These are phyloP conservation scores for Elsinoe fawcettii DNA, from an alignment of 2,329 filamentous ascomycete species.

Conservation along the genomic window DNA sequence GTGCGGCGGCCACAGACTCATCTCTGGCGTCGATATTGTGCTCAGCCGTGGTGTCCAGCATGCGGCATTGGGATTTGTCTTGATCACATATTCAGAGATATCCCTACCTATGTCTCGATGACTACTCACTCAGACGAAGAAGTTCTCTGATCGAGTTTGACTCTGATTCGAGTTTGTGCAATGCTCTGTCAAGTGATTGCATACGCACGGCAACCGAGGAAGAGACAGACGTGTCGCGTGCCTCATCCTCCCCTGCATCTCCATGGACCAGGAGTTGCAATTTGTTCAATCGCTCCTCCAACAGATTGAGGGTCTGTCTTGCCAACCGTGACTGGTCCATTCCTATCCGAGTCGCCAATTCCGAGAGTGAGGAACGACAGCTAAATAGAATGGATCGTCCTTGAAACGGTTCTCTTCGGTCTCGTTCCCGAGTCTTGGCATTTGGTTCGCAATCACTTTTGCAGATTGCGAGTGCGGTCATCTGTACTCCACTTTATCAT, in stretches of 20 bases:
- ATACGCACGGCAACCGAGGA: conserved; percentile 23
- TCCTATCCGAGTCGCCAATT: neutral
- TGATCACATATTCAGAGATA: neutral
- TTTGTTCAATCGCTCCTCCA: conserved; percentile 39
- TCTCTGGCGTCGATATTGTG: neutral
- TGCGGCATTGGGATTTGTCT: neutral
- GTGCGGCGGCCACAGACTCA: conserved; percentile 20
- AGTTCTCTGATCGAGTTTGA: conserved; percentile 35
- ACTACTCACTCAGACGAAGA: conserved; percentile 33
- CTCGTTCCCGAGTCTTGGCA: neutral
- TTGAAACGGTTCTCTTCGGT: neutral
- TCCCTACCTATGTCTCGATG: conserved; percentile 24
- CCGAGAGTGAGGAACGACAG: neutral
- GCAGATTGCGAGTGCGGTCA: conserved; percentile 7
- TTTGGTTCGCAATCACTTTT: conserved; percentile 8
- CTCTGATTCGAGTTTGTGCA: conserved; percentile 33
- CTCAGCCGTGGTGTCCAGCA: conserved; percentile 20
- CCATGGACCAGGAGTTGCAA: conserved; percentile 38
- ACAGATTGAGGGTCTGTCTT: conserved; percentile 34
- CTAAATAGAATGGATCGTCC: neutral
- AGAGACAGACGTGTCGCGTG: conserved; percentile 7
- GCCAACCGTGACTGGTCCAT: conserved; percentile 8
- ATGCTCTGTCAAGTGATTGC: conserved; percentile 23
- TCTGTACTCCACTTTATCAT: neutral
- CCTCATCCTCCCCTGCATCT: conserved; percentile 17